Evolutionary conservation across 345 rosid species (phyloP), one percentile per base, ranked within the genome.

Genomic region (Psidium guajava): DNA sequence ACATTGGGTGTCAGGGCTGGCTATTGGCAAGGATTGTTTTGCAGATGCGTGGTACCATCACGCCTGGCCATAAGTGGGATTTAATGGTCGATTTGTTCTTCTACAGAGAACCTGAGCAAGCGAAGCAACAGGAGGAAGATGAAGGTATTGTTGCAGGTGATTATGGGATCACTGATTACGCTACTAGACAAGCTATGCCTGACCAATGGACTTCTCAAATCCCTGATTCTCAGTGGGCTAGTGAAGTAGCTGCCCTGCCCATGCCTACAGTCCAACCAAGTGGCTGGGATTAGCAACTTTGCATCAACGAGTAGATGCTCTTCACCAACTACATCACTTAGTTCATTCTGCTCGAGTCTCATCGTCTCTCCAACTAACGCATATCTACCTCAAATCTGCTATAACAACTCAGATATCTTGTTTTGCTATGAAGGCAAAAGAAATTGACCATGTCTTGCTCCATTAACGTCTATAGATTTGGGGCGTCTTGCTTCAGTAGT

Each of bases 1-100:
- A 96, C 90, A 96, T 95, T 84, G 99, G 99, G 1, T 96, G 99
- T 53, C 92, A 95, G 28, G 95, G 95, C 90, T 95, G 99, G 99
- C 92, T 96, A 59, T 90, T 96, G 87, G 98, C 98, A 24, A 94
- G 98, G 77, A 96, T 96, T 98, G 99, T 96, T 80, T 92, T 94
- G 77, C 98, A 96, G 87, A 96, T 96, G 99, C 98, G 99, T 27
- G 98, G 99, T 73, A 92, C 96, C 75, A 94, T 96, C 87, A 93
- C 92, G 6, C 95, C 92, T 24, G 94, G 93, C 11, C 94, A 90
- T 82, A 93, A 95, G 87, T 94, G 98, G 98, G 97, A 95, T 85
- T 93, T 93, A 73, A 94, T 94, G 96, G 97, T 94, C 8, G 97
- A 94, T 56, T 82, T 94, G 88, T 94, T 92, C 90, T 94, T 94